phyloP scores from a whole-genome alignment of 176 grass and related monocot genomes.

The Oryza australiensis region DNA sequence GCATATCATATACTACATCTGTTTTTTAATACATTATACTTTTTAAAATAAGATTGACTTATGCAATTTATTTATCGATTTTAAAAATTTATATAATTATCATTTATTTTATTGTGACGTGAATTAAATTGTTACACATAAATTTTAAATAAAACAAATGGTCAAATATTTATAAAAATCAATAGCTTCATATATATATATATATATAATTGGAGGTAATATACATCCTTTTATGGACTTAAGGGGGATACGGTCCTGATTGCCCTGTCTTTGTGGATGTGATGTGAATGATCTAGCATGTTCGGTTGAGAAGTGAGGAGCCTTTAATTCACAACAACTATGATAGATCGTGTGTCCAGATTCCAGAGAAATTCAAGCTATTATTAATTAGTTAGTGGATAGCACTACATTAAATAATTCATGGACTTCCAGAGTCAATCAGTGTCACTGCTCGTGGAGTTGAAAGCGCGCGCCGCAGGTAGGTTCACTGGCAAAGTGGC shows the following conservation, averaged over 20 bases:
- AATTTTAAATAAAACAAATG: no score
- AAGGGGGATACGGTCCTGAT: not conserved
- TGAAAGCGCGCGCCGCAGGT: not conserved
- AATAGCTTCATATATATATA: no score
- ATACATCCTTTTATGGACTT: not conserved
- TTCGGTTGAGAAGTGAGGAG: slow-evolving; percentile 1
- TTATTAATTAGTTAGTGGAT: not conserved
- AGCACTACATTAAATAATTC: not conserved
- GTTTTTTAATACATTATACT: no score
- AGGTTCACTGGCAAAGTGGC: not conserved
- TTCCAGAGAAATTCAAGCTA: not conserved
- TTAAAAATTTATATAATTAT: no score
- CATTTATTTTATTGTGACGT: no score
- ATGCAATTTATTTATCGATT: no score
- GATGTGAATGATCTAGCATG: not conserved
- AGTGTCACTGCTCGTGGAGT: not conserved
- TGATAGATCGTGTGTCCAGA: not conserved
- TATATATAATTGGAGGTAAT: no score
- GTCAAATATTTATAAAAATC: no score
- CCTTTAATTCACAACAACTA: not conserved
- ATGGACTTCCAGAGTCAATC: not conserved
- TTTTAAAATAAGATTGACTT: no score
- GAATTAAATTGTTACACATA: no score
- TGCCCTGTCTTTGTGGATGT: not conserved
- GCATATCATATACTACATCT: no score